These are phyloP conservation scores for Talaromyces nanjingensis DNA, from an alignment of 495 filamentous ascomycete species.

Conservation along the genomic window DNA sequence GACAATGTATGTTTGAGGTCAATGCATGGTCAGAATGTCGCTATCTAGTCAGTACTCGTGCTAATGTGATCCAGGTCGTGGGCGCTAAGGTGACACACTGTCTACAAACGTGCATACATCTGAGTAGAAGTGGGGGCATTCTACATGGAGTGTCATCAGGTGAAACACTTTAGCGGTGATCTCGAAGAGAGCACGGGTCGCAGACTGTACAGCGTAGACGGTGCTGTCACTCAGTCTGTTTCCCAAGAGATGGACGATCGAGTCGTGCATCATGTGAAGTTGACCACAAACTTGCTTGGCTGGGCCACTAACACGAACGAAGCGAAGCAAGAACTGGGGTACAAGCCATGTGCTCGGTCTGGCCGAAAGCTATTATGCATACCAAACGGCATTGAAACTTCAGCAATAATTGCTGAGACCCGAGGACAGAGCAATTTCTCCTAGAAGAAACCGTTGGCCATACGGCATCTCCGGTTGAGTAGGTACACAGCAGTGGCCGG, in stretches of 20 bases:
- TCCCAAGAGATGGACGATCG: neutral
- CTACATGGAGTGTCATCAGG: neutral
- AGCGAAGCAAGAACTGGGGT: neutral
- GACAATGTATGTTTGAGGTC: neutral
- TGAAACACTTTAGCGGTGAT: neutral
- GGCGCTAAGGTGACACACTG: neutral
- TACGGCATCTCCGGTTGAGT: neutral
- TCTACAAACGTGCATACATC: neutral
- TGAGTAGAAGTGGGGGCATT: neutral
- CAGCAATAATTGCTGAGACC: neutral
- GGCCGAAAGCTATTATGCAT: too few species aligned
- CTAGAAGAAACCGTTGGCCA: neutral
- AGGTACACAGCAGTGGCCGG: neutral
- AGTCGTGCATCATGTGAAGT: neutral
- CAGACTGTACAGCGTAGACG: neutral
- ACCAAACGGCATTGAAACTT: neutral
- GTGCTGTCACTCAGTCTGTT: neutral
- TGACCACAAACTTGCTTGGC: neutral
- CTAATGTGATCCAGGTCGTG: neutral
- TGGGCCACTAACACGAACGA: neutral
- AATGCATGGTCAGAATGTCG: neutral
- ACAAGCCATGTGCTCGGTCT: neutral
- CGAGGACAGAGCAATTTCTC: neutral
- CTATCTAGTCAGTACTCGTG: neutral
- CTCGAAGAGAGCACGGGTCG: neutral